phyloP scores from a whole-genome alignment of 352 stramenopile genomes.

The Phytophthora nicotianae region DNA sequence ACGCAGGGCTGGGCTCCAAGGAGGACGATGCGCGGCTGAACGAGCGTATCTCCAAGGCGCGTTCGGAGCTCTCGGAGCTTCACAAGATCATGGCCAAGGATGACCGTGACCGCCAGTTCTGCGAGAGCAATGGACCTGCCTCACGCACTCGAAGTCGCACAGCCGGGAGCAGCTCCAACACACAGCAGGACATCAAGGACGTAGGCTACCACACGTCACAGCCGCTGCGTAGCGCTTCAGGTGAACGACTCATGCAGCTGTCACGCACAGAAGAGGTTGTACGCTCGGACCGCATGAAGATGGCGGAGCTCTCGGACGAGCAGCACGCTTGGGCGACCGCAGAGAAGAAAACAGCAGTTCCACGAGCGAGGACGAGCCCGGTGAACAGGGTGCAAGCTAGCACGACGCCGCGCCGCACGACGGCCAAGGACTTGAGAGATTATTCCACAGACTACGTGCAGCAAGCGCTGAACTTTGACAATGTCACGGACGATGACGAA shows the following conservation, averaged over 20 bases:
- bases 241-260: slow-evolving; percentile 56
- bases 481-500: slow-evolving; percentile 54
- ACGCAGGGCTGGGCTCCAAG: slow-evolving; percentile 30
- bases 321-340: slow-evolving; percentile 52
- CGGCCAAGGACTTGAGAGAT: slow-evolving; percentile 61
- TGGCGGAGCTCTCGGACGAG: slow-evolving; percentile 80
- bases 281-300: slow-evolving; percentile 73
- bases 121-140: slow-evolving; percentile 33
- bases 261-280: slow-evolving; percentile 48
- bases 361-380: slow-evolving; percentile 33
- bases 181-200: slow-evolving; percentile 20
- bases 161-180: not conserved
- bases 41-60: slow-evolving; percentile 60
- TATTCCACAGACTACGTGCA: slow-evolving; percentile 80
- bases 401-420: slow-evolving; percentile 49
- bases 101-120: slow-evolving; percentile 26
- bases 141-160: slow-evolving; percentile 37
- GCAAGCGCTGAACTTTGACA: slow-evolving; percentile 75
- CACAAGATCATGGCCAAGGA: slow-evolving; percentile 52
- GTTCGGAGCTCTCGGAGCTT: slow-evolving; percentile 55
- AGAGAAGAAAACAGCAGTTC: slow-evolving; percentile 17
- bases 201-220: slow-evolving; percentile 43
- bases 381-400: slow-evolving; percentile 27
- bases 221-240: slow-evolving; percentile 34
- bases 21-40: slow-evolving; percentile 59